Evolutionary conservation across 208 protist genomes (phyloP), one percentile per base, ranked within the genome.

Genomic region (Phytomonas sp.): DNA sequence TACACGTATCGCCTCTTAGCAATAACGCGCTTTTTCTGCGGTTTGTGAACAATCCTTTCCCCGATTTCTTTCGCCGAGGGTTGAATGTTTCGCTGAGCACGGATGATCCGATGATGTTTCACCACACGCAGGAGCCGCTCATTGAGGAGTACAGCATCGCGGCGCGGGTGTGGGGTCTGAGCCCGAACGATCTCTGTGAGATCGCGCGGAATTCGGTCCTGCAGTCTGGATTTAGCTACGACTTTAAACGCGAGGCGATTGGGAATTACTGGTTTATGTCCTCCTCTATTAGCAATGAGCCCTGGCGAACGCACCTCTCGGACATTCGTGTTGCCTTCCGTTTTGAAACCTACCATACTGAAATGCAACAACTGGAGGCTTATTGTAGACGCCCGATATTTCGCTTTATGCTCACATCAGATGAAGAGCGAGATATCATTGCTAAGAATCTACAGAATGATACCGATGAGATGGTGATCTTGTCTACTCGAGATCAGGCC

Each of bases 1-100:
- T 99, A n/a, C 95, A 98, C 49, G 92, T 99, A 63, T 99, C 97
- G 29, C 99, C 99, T n/a, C 83, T 99, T 26, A 98, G 94, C 85
- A 99, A 99, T 83, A 99, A 99, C 86, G 89, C 94, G 10, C 89
- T 99, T 8, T 99, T 99, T 76, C 75, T 99, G 32, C 80, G 89
- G n/a, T 99, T 99, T 76, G 60, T 98, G 36, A 93, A 92, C 67
- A 98, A 98, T 77, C 98, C 98, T 29, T 99, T 99, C 75, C 94
- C 94, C 2, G 80, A 88, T 66, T 99, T 99, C 76, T 99, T 99
- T 79, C 80, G 83, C 6, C 82, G 93, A 63, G 98, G 98, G 26
- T 77, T 99, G 37, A 99, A 99, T 78, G 98, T 99, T 14, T 98
- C 95, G 33, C 89, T 99, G 11, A 98, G 97, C 42, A 99, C 98